Conservation (phyloP, 495 filamentous ascomycete species). For the Xylaria nigripes region DNA sequence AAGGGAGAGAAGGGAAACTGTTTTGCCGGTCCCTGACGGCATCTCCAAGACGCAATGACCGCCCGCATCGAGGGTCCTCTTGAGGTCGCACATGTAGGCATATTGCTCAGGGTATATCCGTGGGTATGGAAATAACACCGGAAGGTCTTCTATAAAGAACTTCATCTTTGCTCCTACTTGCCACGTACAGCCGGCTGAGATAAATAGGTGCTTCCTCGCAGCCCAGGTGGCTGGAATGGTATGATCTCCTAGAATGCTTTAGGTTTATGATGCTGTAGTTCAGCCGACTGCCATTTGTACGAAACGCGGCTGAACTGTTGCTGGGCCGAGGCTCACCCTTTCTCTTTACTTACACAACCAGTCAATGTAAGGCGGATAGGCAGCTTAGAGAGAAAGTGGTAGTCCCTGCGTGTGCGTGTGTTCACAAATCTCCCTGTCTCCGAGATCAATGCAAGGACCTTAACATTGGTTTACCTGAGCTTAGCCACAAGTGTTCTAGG, state of each 20-base stretch:
- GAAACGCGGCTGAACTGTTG: neutral
- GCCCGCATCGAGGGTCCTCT: constrained; percentile 86
- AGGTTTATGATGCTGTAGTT: neutral
- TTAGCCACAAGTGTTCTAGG: neutral
- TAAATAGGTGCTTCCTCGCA: neutral
- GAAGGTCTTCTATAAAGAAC: constrained; percentile 94
- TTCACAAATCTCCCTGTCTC: neutral
- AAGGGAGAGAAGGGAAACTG: constrained; percentile 85
- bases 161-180: constrained; percentile 58
- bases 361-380: neutral
- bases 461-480: neutral
- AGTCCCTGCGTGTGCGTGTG: neutral
- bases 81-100: constrained; percentile 93
- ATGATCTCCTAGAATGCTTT: neutral
- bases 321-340: neutral
- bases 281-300: neutral
- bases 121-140: constrained; percentile 94
- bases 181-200: neutral
- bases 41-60: constrained; percentile 99
- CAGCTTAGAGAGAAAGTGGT: neutral
- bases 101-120: constrained; percentile 78
- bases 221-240: neutral
- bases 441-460: neutral
- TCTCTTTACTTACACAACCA: neutral
- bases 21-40: constrained; percentile 99